phyloP scores from a whole-genome alignment of 805 yeast species.

The Schizosaccharomyces octosporus region DNA sequence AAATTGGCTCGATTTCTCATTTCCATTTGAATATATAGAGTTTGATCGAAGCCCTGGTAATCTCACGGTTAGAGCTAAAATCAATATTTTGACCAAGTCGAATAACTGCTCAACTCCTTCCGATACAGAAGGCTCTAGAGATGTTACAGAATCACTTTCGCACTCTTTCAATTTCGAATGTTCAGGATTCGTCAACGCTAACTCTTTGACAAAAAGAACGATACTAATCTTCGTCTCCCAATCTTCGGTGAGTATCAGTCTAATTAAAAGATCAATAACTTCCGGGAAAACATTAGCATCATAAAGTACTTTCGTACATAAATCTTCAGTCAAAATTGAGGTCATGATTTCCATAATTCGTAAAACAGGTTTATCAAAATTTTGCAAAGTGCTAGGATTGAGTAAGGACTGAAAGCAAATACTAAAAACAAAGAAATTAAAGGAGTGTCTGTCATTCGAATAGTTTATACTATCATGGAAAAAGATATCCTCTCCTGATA shows the following conservation, averaged over 20 bases:
- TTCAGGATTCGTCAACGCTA: slow-evolving; percentile 23
- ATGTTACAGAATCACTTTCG: neutral
- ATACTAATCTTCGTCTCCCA: slow-evolving; percentile 23
- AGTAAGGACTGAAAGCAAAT: slow-evolving; percentile 51
- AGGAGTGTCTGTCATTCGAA: slow-evolving; percentile 16
- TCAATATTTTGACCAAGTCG: slow-evolving; percentile 48
- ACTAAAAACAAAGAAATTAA: slow-evolving; percentile 59
- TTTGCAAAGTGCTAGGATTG: slow-evolving; percentile 1
- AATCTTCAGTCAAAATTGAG: slow-evolving; percentile 27
- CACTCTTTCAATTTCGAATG: slow-evolving; percentile 14
- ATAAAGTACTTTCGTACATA: slow-evolving; percentile 35
- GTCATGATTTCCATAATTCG: slow-evolving; percentile 6
- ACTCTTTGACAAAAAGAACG: slow-evolving; percentile 31
- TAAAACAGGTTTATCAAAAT: slow-evolving; percentile 8
- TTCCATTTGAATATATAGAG: slow-evolving; percentile 12
- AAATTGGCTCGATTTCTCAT: neutral
- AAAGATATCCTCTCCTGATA: neutral
- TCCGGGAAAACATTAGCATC: slow-evolving; percentile 50
- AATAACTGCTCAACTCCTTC: slow-evolving; percentile 54
- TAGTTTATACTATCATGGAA: slow-evolving; percentile 10
- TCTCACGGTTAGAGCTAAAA: slow-evolving; percentile 34
- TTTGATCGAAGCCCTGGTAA: slow-evolving; percentile 34
- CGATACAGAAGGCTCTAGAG: slow-evolving; percentile 14
- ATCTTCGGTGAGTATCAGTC: slow-evolving; percentile 34
- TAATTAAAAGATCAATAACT: slow-evolving; percentile 46